Conservation (phyloP, 352 stramenopile species). For the Phytophthora niederhauseri region DNA sequence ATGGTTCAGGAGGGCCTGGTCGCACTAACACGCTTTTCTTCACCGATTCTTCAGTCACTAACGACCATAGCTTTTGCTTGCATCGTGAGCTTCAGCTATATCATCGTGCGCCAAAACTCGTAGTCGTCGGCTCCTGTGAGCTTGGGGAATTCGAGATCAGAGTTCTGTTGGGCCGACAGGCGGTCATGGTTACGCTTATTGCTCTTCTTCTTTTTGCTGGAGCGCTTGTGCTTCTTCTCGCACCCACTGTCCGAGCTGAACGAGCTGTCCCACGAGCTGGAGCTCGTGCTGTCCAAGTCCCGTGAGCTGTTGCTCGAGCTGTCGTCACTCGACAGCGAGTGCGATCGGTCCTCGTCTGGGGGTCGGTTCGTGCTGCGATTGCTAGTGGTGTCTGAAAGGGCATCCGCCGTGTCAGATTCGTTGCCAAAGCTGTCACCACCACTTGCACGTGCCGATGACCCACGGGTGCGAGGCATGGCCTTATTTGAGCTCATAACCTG, state of each 20-base stretch:
- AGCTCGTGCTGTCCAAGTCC: background rate
- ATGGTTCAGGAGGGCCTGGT: too few species aligned
- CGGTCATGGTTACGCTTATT: background rate
- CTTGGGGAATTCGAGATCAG: background rate
- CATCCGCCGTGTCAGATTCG: background rate
- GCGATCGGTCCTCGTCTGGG: too few species aligned
- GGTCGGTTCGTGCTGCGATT: too few species aligned
- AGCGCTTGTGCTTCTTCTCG: background rate
- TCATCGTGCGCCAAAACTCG: background rate
- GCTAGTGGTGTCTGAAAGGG: background rate
- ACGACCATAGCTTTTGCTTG: background rate
- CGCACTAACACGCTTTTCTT: background rate
- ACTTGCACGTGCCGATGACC: background rate
- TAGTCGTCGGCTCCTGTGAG: background rate
- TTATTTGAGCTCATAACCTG: background rate
- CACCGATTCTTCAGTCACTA: background rate
- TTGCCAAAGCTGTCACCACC: background rate
- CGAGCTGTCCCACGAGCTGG: background rate
- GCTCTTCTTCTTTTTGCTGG: background rate
- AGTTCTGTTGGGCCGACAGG: background rate
- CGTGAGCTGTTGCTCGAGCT: background rate
- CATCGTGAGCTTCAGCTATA: background rate
- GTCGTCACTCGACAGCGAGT: background rate
- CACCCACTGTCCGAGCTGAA: background rate
- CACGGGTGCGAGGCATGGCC: background rate